These are phyloP conservation scores for Secale cereale DNA, from an alignment of 176 grass and related monocot genomes.

Conservation along the genomic window DNA sequence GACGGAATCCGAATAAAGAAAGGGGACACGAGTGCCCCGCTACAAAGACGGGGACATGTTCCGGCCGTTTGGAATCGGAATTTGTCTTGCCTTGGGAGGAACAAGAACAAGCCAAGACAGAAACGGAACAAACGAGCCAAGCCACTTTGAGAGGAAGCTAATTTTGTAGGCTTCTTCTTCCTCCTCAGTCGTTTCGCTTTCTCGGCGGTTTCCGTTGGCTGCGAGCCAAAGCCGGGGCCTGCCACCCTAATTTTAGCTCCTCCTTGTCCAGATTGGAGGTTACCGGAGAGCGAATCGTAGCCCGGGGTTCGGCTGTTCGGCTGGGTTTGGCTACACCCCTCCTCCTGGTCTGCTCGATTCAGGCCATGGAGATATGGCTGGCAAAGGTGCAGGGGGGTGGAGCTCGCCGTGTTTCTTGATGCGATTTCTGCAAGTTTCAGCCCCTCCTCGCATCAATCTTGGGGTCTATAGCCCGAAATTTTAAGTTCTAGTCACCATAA, in stretches of 20 bases:
- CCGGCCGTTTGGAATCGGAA: constrained; percentile 3
- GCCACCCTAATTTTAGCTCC: constrained; percentile 25
- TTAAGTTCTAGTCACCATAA: neutral
- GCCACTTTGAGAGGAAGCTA: neutral
- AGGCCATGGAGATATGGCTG: constrained; percentile 21
- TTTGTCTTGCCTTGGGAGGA: neutral
- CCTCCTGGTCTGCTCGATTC: constrained; percentile 15
- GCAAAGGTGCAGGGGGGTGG: constrained; percentile 21
- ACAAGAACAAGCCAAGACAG: constrained; percentile 28
- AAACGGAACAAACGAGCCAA: constrained; percentile 15
- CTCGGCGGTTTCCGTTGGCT: constrained; percentile 22
- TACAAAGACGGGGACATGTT: neutral
- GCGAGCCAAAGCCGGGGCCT: constrained; percentile 34
- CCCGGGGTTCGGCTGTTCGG: constrained; percentile 5
- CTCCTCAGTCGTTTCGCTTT: neutral
- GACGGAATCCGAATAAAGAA: neutral
- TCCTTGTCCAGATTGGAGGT: neutral
- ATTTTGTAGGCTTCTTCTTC: constrained; percentile 39
- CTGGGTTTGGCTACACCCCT: neutral
- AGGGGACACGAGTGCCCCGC: neutral
- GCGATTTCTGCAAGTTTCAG: constrained; percentile 21
- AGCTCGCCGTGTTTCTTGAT: constrained; percentile 31
- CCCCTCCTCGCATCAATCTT: neutral
- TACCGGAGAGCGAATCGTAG: neutral
- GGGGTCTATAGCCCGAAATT: neutral